Conservation (phyloP, 257 asterid species). For the Echites panduratus region DNA sequence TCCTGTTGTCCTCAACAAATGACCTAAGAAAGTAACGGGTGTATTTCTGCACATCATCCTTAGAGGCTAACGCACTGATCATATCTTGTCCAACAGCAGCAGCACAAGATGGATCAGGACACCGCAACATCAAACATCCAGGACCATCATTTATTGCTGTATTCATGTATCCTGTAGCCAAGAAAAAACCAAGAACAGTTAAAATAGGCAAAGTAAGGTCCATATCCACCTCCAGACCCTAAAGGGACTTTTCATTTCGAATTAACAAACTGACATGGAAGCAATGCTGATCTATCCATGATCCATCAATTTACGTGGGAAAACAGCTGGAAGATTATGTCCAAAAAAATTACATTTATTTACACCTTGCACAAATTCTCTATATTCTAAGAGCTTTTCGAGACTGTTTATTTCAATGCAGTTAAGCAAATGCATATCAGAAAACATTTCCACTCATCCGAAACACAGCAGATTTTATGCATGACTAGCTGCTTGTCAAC, state of each 20-base stretch:
- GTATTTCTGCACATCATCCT: slow-evolving; percentile 58
- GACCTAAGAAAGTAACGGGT: slow-evolving; percentile 74
- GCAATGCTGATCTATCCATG: background rate
- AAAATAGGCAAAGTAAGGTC: slow-evolving; percentile 2
- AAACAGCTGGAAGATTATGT: background rate
- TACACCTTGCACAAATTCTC: too few species aligned
- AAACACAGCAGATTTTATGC: background rate
- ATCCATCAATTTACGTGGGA: background rate
- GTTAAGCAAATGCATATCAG: background rate
- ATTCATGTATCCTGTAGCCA: slow-evolving; percentile 63
- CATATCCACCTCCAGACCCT: background rate
- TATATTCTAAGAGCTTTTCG: too few species aligned
- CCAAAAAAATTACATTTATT: too few species aligned
- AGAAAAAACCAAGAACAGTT: slow-evolving; percentile 21
- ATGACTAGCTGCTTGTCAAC: background rate
- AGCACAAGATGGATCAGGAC: slow-evolving; percentile 90
- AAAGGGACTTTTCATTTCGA: background rate
- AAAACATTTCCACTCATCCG: background rate
- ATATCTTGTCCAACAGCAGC: slow-evolving; percentile 87
- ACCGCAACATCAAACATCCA: slow-evolving; percentile 88
- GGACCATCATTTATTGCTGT: slow-evolving; percentile 87
- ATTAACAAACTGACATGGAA: background rate
- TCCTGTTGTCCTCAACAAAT: slow-evolving; percentile 77
- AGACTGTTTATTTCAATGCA: too few species aligned
- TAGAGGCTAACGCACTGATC: slow-evolving; percentile 58